Percentiles rank a stretch among this genome's conserved stretches.
Conservation (phyloP, 108 stramenopile species). For the Pinguiococcus pyrenoidosus region DNA sequence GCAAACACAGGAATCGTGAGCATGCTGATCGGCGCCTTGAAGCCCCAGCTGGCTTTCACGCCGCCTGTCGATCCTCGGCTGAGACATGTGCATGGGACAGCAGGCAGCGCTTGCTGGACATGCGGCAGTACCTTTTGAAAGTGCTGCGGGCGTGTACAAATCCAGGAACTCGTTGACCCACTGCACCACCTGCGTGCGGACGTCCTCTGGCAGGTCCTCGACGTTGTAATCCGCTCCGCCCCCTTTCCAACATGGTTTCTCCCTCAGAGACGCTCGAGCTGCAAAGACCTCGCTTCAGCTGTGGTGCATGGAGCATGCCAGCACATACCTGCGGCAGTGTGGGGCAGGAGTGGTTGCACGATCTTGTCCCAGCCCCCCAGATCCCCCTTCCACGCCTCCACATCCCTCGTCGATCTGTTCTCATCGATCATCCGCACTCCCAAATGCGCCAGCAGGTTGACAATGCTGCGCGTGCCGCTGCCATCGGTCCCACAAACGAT, state of each 20-base stretch:
- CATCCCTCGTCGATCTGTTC: constrained; percentile 49
- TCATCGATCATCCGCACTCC: constrained; percentile 52
- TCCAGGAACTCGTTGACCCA: neutral
- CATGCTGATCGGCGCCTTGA: constrained; percentile 68
- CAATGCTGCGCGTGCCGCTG: constrained; percentile 55
- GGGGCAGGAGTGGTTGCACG: constrained; percentile 35
- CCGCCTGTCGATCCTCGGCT: too few relatives aligned
- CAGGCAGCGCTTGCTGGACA: too few relatives aligned
- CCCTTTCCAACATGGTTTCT: too few relatives aligned
- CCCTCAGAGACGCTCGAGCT: too few relatives aligned
- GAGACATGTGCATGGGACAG: too few relatives aligned
- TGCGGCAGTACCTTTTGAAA: too few relatives aligned
- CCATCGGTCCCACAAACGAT: constrained; percentile 62
- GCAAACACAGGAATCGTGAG: constrained; percentile 45
- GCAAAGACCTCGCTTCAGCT: too few relatives aligned
- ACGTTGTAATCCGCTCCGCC: neutral
- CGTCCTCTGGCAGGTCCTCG: constrained; percentile 13
- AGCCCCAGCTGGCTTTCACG: constrained; percentile 26
- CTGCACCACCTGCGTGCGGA: neutral
- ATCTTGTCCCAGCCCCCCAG: constrained; percentile 51
- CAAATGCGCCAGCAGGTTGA: constrained; percentile 35
- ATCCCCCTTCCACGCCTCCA: constrained; percentile 35
- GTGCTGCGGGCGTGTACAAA: too few relatives aligned
- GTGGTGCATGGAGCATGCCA: too few relatives aligned
- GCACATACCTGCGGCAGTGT: too few relatives aligned